Evolutionary conservation across 108 stramenopile genomes (phyloP).

Genomic region (Pseudonitzschia multiseries): DNA sequence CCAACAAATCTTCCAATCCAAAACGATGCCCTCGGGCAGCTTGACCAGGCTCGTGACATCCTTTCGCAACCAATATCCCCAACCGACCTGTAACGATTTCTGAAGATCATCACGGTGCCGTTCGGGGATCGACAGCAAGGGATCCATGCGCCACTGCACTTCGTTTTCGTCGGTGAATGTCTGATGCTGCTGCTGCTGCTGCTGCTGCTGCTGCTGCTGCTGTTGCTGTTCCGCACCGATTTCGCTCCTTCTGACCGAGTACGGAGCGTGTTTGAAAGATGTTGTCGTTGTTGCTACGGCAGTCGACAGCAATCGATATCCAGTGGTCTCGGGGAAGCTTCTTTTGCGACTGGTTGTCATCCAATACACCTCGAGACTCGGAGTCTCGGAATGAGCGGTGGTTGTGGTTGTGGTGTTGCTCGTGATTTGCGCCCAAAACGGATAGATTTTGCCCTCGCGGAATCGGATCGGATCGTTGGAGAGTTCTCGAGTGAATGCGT

Average conservation of each 20-base stretch:
- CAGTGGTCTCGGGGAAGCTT: background rate
- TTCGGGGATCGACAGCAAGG: background rate
- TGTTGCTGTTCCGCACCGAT: background rate
- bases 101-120: constrained; percentile 5
- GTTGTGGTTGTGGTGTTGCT: constrained; percentile 5
- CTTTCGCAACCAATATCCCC: constrained; percentile 16
- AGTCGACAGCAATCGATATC: background rate
- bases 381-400: constrained; percentile 1
- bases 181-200: no score
- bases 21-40: constrained; percentile 6
- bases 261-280: background rate
- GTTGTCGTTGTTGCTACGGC: background rate
- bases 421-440: constrained; percentile 13
- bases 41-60: constrained; percentile 10
- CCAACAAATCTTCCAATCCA: background rate
- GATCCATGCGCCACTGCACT: background rate
- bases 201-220: constrained; percentile 7
- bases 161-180: background rate
- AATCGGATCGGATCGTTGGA: background rate
- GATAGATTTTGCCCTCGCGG: background rate
- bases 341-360: background rate
- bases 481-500: background rate
- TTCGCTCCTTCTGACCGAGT: background rate
- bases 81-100: background rate
- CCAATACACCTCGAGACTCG: background rate